Evolutionary conservation across 805 yeast species (phyloP).

Genomic region (Nakazawaea anatomiae): DNA sequence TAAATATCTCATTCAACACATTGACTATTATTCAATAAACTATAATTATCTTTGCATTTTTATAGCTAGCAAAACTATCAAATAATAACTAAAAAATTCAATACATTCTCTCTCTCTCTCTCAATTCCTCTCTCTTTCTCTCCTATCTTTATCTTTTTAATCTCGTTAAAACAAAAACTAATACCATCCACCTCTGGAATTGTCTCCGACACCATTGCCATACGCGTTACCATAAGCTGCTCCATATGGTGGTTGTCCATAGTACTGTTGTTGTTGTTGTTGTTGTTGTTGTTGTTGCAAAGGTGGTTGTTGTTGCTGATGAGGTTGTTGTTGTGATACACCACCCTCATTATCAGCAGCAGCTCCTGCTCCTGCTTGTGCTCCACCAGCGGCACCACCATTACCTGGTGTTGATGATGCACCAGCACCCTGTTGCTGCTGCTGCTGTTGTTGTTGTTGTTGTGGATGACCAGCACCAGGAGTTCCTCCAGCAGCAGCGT

Average conservation of each 20-base stretch:
- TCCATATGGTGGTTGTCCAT: slow-evolving; percentile 6
- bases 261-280: slow-evolving; percentile 12
- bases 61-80: too few relatives aligned
- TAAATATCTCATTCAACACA: too few relatives aligned
- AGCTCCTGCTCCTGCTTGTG: slow-evolving; percentile 15
- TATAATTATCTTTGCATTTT: too few relatives aligned
- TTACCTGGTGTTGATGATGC: neutral
- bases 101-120: too few relatives aligned
- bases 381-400: slow-evolving; percentile 5
- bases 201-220: neutral
- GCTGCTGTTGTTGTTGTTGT: slow-evolving; percentile 2
- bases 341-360: slow-evolving; percentile 18
- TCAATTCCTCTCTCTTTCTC: too few relatives aligned
- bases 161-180: neutral
- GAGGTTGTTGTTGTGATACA: slow-evolving; percentile 17
- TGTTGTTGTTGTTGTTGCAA: slow-evolving; percentile 15
- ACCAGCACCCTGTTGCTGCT: slow-evolving; percentile 5
- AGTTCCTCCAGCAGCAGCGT: too few relatives aligned
- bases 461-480: slow-evolving; percentile 1
- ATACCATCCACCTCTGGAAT: slow-evolving; percentile 5
- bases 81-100: too few relatives aligned
- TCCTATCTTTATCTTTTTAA: neutral
- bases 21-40: too few relatives aligned
- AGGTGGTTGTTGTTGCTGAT: slow-evolving; percentile 16
- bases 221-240: slow-evolving; percentile 4